phyloP scores from a whole-genome alignment of 805 yeast species.

The Starmera pachycereana region DNA sequence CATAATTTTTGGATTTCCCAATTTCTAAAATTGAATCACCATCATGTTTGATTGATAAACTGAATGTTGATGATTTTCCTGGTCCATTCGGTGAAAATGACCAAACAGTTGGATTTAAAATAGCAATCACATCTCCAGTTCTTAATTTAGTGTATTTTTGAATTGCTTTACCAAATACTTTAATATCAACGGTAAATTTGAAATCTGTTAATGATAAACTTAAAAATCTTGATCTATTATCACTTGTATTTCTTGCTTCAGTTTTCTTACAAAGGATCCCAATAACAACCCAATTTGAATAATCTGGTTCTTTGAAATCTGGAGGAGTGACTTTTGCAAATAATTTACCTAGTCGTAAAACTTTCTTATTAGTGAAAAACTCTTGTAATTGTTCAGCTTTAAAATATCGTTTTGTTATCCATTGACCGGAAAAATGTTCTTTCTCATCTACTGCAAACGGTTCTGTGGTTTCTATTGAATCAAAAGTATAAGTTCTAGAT shows the following conservation, averaged over 20 bases:
- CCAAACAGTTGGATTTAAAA: constrained; percentile 65
- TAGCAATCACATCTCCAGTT: constrained; percentile 63
- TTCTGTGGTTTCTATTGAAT: constrained; percentile 14
- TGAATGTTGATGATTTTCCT: constrained; percentile 34
- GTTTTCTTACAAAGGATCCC: constrained; percentile 59
- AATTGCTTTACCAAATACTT: constrained; percentile 58
- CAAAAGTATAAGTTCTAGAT: constrained; percentile 31
- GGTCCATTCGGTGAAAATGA: constrained; percentile 22
- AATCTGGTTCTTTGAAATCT: constrained; percentile 53
- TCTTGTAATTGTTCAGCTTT: constrained; percentile 22
- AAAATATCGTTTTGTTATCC: constrained; percentile 38
- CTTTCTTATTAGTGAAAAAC: constrained; percentile 37
- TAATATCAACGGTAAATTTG: constrained; percentile 44
- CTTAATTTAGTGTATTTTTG: constrained; percentile 62
- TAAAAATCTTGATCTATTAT: constrained; percentile 41
- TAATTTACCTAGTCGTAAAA: constrained; percentile 47
- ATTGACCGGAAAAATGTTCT: constrained; percentile 36
- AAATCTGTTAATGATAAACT: constrained; percentile 62
- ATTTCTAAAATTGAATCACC: constrained; percentile 54
- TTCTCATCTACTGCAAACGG: constrained; percentile 28
- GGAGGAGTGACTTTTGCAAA: constrained; percentile 64
- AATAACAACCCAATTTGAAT: constrained; percentile 70
- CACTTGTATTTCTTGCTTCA: constrained; percentile 35
- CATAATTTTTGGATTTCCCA: constrained; percentile 61
- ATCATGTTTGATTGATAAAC: constrained; percentile 41